A percentile compares a stretch with the other conserved stretches of the same genome.
These are phyloP conservation scores for Pseudopyricularia javanii DNA, from an alignment of 2,329 filamentous ascomycete species.

Conservation along the genomic window DNA sequence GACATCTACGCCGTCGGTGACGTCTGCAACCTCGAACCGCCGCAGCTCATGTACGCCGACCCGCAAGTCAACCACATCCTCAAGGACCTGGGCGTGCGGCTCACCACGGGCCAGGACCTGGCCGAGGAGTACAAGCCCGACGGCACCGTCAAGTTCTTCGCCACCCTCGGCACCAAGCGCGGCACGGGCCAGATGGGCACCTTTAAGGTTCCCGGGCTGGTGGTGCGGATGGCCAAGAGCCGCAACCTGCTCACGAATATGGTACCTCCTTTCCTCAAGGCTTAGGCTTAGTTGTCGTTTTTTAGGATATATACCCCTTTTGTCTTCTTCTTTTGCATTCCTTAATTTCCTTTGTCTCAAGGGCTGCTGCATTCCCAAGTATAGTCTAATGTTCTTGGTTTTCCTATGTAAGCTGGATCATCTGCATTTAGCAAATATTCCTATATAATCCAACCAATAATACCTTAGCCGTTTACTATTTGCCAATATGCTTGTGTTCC, in stretches of 20 bases:
- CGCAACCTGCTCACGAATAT: constrained; percentile 9
- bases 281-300: neutral
- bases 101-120: neutral
- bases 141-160: constrained; percentile 8
- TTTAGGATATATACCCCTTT: neutral
- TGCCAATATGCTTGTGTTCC: too few relatives aligned
- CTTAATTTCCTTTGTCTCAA: neutral
- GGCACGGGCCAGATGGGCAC: constrained; percentile 15
- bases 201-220: constrained; percentile 9
- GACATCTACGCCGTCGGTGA: constrained; percentile 18
- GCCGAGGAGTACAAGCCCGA: constrained; percentile 8
- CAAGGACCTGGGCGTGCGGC: constrained; percentile 10
- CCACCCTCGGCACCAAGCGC: constrained; percentile 11
- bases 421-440: too few relatives aligned
- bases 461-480: too few relatives aligned
- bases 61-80: constrained; percentile 11
- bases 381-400: neutral
- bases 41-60: constrained; percentile 10
- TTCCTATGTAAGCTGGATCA: neutral
- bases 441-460: too few relatives aligned
- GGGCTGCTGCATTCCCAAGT: neutral
- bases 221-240: constrained; percentile 12
- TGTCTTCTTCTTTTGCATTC: neutral
- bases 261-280: neutral
- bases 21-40: constrained; percentile 13